A percentile compares a stretch with the other conserved stretches of the same genome.
phyloP scores from a whole-genome alignment of 306 rosid species.

The Canavalia ensiformis region DNA sequence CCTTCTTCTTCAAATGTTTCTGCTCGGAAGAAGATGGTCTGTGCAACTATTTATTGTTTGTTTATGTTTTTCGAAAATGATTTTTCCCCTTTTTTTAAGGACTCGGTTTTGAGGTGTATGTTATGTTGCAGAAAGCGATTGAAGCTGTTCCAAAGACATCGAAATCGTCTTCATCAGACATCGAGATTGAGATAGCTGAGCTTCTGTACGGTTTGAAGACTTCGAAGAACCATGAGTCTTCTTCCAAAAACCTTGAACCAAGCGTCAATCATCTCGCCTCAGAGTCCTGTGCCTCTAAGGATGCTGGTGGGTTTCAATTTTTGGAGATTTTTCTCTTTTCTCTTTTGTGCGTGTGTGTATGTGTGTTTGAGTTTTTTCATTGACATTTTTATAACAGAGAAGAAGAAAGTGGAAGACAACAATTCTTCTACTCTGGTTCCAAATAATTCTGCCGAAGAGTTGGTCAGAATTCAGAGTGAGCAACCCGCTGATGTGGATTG shows the following conservation, averaged over 20 bases:
- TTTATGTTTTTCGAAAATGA: background rate
- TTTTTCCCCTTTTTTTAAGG: background rate
- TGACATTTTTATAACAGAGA: constrained; percentile 52
- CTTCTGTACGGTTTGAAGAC: constrained; percentile 67
- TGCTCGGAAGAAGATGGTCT: constrained; percentile 63
- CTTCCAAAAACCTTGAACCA: constrained; percentile 48
- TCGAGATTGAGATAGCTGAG: constrained; percentile 87
- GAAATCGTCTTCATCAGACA: constrained; percentile 58
- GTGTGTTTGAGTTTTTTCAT: background rate
- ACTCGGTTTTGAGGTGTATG: constrained; percentile 38
- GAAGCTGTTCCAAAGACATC: constrained; percentile 48
- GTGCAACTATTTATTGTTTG: background rate
- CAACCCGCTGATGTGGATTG: constrained; percentile 45
- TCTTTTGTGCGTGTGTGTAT: background rate
- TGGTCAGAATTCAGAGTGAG: constrained; percentile 45
- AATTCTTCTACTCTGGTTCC: constrained; percentile 31
- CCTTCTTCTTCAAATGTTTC: constrained; percentile 54
- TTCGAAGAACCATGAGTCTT: constrained; percentile 50
- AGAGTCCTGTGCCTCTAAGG: constrained; percentile 20
- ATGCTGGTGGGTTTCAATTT: constrained; percentile 50
- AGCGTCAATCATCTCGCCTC: constrained; percentile 24
- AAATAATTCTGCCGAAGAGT: constrained; percentile 45
- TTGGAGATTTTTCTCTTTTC: constrained; percentile 25
- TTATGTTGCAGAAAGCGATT: constrained; percentile 57
- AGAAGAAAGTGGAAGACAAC: constrained; percentile 47